Base-by-base conservation (phyloP, 768 basidiomycete species). In the Mycena rebaudengoi region DNA sequence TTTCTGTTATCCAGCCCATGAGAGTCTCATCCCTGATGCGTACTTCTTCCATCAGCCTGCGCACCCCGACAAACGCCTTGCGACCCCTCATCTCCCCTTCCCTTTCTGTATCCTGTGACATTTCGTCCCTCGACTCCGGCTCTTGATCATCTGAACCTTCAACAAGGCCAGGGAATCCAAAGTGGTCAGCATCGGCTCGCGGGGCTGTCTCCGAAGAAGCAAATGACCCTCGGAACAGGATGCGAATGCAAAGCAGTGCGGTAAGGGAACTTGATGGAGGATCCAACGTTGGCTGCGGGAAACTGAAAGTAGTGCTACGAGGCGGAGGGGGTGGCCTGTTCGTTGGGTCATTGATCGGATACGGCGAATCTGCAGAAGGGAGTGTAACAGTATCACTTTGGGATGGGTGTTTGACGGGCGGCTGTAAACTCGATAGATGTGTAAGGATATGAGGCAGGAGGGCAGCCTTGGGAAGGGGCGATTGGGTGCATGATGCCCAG, bases 101-200 rank as follows among this genome's bases (percentile, higher is more conserved):
- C 53, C 73, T 78, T 62, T 90, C 91, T 32, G 77, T 79, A 73
- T 83, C 69, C 81, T 85, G 65, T 67, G 80, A 64, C 80, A 76
- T 71, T 82, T 80, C 61, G 80, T 88, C 76, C 77, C 82, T 58
- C 54, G 75, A 60, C 76, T 88, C 72, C 59, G 76, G 62, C 50
- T 87, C 86, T 56, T 84, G 83, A 18, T 90, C 92, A n/a, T 88
- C 91, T n/a, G 85, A 83, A 21, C 91, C 92, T 64, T 94, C 91
- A 35, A 93, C 79, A 21, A 93, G 55, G 0, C 91, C 94, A 6
- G 96, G 96, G 74, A 97, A 94, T 0, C 95, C 95, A 75, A 96
- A 97, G 66, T 93, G 91, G 60, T 96, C 94, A 21, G 86, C 90
- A 71, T 93, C 91, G 3, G 83, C 88, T 26, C 91, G 84, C 30